Evolutionary conservation across 2,329 filamentous ascomycete genomes (phyloP).

Genomic region (Colletotrichum magnum): DNA sequence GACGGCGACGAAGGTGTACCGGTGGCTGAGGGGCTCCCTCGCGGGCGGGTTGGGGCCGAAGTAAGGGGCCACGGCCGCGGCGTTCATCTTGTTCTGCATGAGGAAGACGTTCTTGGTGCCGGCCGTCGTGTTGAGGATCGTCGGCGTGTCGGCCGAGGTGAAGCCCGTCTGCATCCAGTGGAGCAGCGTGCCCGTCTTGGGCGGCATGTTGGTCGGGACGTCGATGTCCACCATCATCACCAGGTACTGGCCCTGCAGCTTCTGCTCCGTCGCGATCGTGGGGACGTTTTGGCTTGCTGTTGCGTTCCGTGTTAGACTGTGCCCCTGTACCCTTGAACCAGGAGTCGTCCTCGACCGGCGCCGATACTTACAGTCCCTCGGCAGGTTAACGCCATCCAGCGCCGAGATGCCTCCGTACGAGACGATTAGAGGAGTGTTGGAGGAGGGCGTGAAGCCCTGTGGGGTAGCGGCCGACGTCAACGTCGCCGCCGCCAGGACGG

Average conservation of each 20-base stretch:
- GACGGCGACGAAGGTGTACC: constrained; percentile 57
- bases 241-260: constrained; percentile 51
- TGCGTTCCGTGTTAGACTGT: not conserved
- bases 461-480: constrained; percentile 57
- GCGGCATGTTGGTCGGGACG: constrained; percentile 56
- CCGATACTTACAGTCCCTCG: constrained; percentile 51
- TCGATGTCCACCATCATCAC: constrained; percentile 61
- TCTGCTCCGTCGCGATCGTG: constrained; percentile 40
- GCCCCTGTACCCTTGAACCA: too few relatives aligned
- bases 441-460: constrained; percentile 55
- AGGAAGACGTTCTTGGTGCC: constrained; percentile 48
- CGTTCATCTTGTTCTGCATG: constrained; percentile 48
- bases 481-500: constrained; percentile 50
- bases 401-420: constrained; percentile 54
- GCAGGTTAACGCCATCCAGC: constrained; percentile 54
- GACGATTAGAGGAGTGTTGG: constrained; percentile 56
- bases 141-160: constrained; percentile 45
- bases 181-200: constrained; percentile 56
- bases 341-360: not conserved
- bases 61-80: constrained; percentile 47
- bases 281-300: constrained; percentile 35
- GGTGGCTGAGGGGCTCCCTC: constrained; percentile 53
- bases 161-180: constrained; percentile 63
- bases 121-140: constrained; percentile 46
- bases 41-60: constrained; percentile 56